Base-by-base conservation (phyloP, 257 asterid species). In the Solanum paucissectum region DNA sequence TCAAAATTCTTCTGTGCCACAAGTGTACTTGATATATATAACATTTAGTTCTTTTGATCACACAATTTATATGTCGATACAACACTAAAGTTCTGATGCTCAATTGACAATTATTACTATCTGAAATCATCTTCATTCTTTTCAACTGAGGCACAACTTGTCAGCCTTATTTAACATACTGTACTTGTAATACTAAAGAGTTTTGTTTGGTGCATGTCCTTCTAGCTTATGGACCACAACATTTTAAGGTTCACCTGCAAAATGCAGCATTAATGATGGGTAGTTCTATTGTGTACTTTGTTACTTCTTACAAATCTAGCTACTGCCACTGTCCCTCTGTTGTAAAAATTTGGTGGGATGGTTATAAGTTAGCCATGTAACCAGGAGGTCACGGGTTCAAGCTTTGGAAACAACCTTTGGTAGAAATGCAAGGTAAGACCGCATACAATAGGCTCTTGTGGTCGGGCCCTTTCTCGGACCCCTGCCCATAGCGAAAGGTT, bases 1-100 rank as follows among this genome's bases (percentile, higher is more conserved):
- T 42, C 64, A 2, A 74, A 79, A 29, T 77, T 44, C 84, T 25
- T 44, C 38, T 44, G 62, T 79, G 66, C 14, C 62, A 42, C n/a
- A 27, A 25, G 4, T 25, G 60, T 42, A 7, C 62, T 42, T 77
- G 49, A 33, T 33, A 42, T 42, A 42, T 77, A 12, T 6, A 8
- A 25, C 62, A 77, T 25, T 42, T 34, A 40, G n/a, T 5, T 77
- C 52, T 18, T 77, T 27, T 25, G 4, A 7, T 77, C 84, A 42
- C 37, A 77, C 84, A 77, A 25, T 77, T 77, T 77, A 42, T 58
- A 77, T 25, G 84, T 42, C 23, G 37, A 76, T 76, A n/a, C 21
- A 42, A 29, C 85, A 49, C 42, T 81, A 2, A 46, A 81, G 20
- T 27, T 81, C 29, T 27, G 42, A 46, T 81, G 40, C 40, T 81